phyloP scores from a whole-genome alignment of 1,139 yeast species.

The Chernovozyma aurita region DNA sequence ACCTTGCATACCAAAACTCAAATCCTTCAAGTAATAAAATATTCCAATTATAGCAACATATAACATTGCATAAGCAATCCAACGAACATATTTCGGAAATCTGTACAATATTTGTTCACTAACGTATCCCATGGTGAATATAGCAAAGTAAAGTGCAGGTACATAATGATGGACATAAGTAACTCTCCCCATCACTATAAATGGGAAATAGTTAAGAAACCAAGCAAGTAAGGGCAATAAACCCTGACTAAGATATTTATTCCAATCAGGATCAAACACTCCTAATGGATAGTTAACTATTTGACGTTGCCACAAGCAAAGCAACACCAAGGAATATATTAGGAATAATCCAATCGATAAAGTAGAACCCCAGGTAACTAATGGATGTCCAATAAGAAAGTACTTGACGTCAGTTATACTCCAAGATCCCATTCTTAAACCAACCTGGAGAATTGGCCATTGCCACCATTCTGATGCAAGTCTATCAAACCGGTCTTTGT shows the following conservation, averaged over 20 bases:
- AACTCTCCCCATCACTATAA: conserved; percentile 31
- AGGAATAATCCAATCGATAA: conserved; percentile 18
- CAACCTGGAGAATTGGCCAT: conserved; percentile 65
- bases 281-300: conserved; percentile 9
- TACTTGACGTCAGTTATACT: conserved; percentile 43
- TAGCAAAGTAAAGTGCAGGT: conserved; percentile 33
- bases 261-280: conserved; percentile 17
- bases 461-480: conserved; percentile 76
- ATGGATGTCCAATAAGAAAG: conserved; percentile 64
- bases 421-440: conserved; percentile 74
- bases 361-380: conserved; percentile 59
- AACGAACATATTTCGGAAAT: conserved; percentile 1
- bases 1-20: conserved; percentile 35
- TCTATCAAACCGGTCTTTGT: conserved; percentile 59
- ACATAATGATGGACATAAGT: conserved; percentile 34
- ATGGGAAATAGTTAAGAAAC: conserved; percentile 30
- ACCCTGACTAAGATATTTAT: conserved; percentile 24
- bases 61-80: conserved; percentile 13
- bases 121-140: conserved; percentile 29
- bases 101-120: conserved; percentile 25
- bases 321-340: conserved; percentile 15
- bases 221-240: conserved; percentile 29
- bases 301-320: conserved; percentile 36
- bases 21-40: conserved; percentile 27
- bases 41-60: conserved; percentile 21